Evolutionary conservation across 2,329 filamentous ascomycete genomes (phyloP).

Genomic region (Aureobasidium sp.): DNA sequence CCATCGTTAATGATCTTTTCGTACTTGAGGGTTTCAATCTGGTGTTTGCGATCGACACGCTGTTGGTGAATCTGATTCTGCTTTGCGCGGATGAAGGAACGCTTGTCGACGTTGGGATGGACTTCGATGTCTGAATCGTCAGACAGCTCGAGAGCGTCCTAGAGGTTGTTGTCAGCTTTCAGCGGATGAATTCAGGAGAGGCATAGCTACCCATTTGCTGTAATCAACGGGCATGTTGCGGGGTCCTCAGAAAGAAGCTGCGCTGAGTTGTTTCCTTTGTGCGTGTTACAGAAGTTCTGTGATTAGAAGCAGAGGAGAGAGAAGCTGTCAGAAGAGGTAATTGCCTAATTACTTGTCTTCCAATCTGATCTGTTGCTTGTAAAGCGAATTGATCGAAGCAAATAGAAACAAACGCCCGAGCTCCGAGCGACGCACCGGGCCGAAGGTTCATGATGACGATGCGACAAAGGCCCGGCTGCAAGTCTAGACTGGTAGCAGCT

Average conservation of each 20-base stretch:
- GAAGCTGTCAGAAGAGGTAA: neutral
- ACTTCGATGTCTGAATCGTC: conserved; percentile 98
- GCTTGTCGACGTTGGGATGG: conserved; percentile 97
- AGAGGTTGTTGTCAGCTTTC: conserved; percentile 3
- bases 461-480: neutral
- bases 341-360: neutral
- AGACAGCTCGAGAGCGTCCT: conserved; percentile 90
- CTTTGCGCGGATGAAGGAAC: conserved; percentile 96
- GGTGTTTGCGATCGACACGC: conserved; percentile 71
- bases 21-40: conserved; percentile 88
- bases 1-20: conserved; percentile 90
- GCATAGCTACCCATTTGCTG: conserved; percentile 55
- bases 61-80: conserved; percentile 95
- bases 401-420: neutral
- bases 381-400: neutral
- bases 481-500: neutral
- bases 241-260: neutral
- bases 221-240: conserved; percentile 53
- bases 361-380: neutral
- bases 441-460: neutral
- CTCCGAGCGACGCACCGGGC: neutral
- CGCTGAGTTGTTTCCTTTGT: neutral
- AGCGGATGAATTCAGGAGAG: neutral
- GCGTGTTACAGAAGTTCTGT: no score
- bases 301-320: neutral